A percentile compares a stretch with the other conserved stretches of the same genome.
Conservation (phyloP, 2,329 filamentous ascomycete species). For the Aspergillus sp. region DNA sequence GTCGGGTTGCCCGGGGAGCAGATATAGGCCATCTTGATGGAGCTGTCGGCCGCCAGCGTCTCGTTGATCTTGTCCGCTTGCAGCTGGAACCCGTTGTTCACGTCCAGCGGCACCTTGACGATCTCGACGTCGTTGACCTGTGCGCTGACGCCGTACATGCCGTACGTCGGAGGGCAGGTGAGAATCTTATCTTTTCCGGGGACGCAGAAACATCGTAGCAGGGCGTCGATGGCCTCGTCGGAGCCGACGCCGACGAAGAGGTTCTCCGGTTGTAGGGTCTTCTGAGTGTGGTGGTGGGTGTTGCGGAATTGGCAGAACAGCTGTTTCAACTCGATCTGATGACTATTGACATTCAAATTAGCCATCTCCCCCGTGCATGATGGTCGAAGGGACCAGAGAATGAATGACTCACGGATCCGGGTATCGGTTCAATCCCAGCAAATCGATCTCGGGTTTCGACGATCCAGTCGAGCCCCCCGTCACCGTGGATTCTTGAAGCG, state of each 20-base stretch:
- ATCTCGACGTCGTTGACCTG: constrained; percentile 89
- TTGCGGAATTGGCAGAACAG: constrained; percentile 85
- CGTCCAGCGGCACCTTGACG: constrained; percentile 79
- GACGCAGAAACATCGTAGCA: constrained; percentile 88
- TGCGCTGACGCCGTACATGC: constrained; percentile 95
- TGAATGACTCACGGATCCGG: constrained; percentile 67
- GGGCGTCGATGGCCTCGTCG: constrained; percentile 93
- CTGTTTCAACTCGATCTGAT: constrained; percentile 84
- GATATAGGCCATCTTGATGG: constrained; percentile 86
- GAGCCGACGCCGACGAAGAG: constrained; percentile 94
- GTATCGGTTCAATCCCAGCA: constrained; percentile 85
- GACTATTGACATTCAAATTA: constrained; percentile 42
- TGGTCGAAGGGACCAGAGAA: neutral
- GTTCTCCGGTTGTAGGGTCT: constrained; percentile 73
- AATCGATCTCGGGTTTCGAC: constrained; percentile 64
- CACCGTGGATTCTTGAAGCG: constrained; percentile 45
- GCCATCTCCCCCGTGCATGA: no score
- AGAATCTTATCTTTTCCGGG: constrained; percentile 87
- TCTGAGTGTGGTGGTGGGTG: constrained; percentile 72
- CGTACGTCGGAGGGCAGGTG: constrained; percentile 94
- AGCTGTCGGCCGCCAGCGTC: constrained; percentile 60
- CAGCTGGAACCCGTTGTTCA: constrained; percentile 70
- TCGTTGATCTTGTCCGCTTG: constrained; percentile 68
- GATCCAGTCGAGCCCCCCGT: constrained; percentile 41
- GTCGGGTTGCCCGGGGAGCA: constrained; percentile 97